Conservation (phyloP, 208 protist genomes). For the Leishmania major region DNA sequence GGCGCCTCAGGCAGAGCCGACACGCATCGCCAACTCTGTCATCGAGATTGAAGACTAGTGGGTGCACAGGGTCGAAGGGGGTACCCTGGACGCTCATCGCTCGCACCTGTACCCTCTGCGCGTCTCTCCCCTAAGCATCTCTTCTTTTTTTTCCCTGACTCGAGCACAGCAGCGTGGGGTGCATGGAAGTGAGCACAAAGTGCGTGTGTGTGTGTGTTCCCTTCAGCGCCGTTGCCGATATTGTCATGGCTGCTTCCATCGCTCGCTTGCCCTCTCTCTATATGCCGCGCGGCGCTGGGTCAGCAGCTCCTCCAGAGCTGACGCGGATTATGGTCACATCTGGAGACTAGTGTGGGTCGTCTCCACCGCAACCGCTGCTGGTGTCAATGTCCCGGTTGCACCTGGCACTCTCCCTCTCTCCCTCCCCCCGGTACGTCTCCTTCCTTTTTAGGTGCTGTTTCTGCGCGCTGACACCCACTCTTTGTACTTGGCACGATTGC, state of each 20-base stretch:
- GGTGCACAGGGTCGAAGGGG: background rate
- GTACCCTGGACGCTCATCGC: background rate
- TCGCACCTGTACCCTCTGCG: background rate
- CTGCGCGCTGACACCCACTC: too few species aligned
- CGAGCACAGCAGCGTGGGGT: background rate
- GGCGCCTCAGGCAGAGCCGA: background rate
- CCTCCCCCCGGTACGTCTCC: too few species aligned
- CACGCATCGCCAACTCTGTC: conserved; percentile 47
- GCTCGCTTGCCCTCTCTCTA: background rate
- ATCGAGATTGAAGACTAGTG: conserved; percentile 84
- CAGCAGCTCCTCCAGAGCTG: background rate
- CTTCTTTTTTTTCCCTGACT: background rate
- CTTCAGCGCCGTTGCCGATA: background rate
- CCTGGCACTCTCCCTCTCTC: background rate
- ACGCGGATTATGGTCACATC: background rate
- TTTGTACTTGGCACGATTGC: background rate
- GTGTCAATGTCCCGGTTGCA: background rate
- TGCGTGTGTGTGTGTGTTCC: background rate
- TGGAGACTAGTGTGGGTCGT: background rate
- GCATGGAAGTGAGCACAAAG: background rate
- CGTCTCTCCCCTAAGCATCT: background rate
- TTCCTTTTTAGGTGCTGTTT: too few species aligned
- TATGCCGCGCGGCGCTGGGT: background rate
- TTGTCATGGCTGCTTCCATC: background rate
- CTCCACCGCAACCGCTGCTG: background rate